Evolutionary conservation across 345 rosid genomes (phyloP), one percentile per base, ranked within the genome.

Genomic region (Kandelia obovata): DNA sequence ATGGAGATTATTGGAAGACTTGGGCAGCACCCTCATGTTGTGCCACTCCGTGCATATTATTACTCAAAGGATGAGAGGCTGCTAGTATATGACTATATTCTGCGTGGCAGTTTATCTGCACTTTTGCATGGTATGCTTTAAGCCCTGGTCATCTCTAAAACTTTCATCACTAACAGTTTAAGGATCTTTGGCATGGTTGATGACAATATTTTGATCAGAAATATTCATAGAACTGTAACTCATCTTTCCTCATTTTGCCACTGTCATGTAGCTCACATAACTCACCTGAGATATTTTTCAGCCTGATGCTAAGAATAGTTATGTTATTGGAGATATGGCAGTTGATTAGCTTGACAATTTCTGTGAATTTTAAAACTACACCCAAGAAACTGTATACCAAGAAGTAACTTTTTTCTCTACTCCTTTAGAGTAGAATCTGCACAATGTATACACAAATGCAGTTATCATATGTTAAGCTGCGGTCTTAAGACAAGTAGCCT

Each of bases 51-150:
- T 35, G 98, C 98, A 26, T 93, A 90, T 74, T 93, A 93, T 76
- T 87, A 86, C 82, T 86, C 93, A 4, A 90, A 90, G 86, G 97
- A 93, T 47, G 98, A 93, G 85, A 93, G 86, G 78, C 89, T 93
- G 63, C 65, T 93, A 64, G 97, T 93, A 25, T 88, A 69, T 68
- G 97, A 93, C 70, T 93, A 87, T 62, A 65, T 77, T 67, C 58
- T 79, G 23, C 67, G 67, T 47, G 96, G 97, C 58, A 90, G 87
- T 78, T 72, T 90, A 64, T 84, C 87, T 35, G 58, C 96, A 7
- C 84, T 84, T 58, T 74, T 93, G 69, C 98, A 91, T 49, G 97
- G 98, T 93, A 89, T 58, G 77, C 20, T 43, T 46, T 21, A 47
- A 65, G 16, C 34, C 65, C 4, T n/a, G 17, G 23, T 55, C 32